These are phyloP conservation scores for Kwoniella dendrophila DNA, from an alignment of 768 basidiomycete genomes.

Conservation along the genomic window DNA sequence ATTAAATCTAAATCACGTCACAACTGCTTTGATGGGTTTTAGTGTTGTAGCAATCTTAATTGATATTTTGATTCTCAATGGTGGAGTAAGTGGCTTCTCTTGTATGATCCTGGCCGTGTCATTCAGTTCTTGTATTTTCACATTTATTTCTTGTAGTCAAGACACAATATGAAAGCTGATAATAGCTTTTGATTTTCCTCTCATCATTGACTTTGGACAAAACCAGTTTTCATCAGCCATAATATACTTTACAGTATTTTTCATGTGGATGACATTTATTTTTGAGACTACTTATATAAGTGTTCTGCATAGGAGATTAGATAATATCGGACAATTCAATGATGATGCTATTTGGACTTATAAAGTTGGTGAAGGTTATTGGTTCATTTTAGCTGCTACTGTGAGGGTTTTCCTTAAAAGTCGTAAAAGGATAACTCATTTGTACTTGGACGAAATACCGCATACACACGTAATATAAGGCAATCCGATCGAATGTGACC, in stretches of 20 bases:
- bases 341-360: background rate
- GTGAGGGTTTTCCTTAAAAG: constrained; percentile 4
- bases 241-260: constrained; percentile 3
- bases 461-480: too few species aligned
- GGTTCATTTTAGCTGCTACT: constrained; percentile 4
- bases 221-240: constrained; percentile 4
- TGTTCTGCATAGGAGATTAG: constrained; percentile 7
- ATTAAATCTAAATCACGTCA: constrained; percentile 12
- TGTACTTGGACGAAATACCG: too few species aligned
- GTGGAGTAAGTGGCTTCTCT: background rate
- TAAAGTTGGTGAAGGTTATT: constrained; percentile 7
- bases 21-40: constrained; percentile 3
- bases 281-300: constrained; percentile 9
- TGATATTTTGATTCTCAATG: background rate
- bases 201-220: background rate
- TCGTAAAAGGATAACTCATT: too few species aligned
- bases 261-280: constrained; percentile 22
- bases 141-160: too few species aligned
- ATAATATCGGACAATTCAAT: background rate
- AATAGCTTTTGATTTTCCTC: too few species aligned
- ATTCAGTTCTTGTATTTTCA: too few species aligned
- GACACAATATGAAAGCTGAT: too few species aligned
- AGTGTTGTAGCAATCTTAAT: constrained; percentile 2
- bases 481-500: too few species aligned
- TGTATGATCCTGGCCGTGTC: too few species aligned